A percentile compares a stretch with the other conserved stretches of the same genome.
Evolutionary conservation across 371 early-diverging fungal species (phyloP).

Genomic region (Cokeromyces recurvatus): DNA sequence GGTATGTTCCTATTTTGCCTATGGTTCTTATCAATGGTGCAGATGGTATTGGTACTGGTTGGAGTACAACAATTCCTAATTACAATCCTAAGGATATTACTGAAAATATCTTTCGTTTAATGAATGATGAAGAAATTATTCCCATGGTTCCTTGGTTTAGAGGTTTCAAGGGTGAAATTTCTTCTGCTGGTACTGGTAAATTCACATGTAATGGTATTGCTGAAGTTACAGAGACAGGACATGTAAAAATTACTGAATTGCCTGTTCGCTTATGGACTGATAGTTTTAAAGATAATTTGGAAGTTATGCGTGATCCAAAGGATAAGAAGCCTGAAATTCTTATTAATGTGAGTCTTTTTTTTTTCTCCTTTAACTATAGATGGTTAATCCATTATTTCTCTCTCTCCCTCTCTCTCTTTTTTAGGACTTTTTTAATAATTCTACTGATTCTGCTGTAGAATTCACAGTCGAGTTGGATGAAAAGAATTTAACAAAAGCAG

Average conservation of each 20-base stretch:
- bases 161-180: conserved; percentile 85
- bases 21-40: conserved; percentile 98
- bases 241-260: conserved; percentile 90
- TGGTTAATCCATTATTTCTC: too few relatives aligned
- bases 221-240: conserved; percentile 66
- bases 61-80: conserved; percentile 82
- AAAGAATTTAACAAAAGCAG: conserved; percentile 66
- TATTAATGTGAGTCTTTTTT: conserved; percentile 8
- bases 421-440: conserved; percentile 77
- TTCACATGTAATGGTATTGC: conserved; percentile 78
- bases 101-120: conserved; percentile 81
- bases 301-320: conserved; percentile 45
- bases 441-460: conserved; percentile 78
- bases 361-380: too few relatives aligned
- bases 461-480: conserved; percentile 79
- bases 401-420: not conserved
- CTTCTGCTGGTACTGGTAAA: conserved; percentile 47
- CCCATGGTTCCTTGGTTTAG: conserved; percentile 97
- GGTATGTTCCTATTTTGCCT: conserved; percentile 97
- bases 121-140: conserved; percentile 70
- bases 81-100: conserved; percentile 95
- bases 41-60: conserved; percentile 99
- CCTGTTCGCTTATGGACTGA: conserved; percentile 97
- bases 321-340: conserved; percentile 31
- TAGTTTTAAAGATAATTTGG: conserved; percentile 88